These are phyloP conservation scores for Dendrobium officinale DNA, from an alignment of 106 monocot genomes.

Conservation along the genomic window DNA sequence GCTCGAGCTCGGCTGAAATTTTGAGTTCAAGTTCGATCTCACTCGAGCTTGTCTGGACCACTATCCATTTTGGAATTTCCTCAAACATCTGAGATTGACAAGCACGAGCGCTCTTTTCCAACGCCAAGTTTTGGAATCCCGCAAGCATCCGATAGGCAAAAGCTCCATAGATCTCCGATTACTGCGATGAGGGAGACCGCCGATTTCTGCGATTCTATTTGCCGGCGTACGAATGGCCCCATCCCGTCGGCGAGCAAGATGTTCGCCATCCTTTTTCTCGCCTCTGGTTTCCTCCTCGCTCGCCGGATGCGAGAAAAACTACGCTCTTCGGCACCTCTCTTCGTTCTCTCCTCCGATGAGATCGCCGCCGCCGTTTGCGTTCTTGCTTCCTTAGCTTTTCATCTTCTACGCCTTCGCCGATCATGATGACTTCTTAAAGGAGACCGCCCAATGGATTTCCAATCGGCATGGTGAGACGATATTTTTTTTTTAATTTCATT, in stretches of 20 bases:
- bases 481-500: no score
- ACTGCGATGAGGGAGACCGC: background rate
- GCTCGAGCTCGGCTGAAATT: no score
- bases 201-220: background rate
- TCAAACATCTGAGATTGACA: no score
- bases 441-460: no score
- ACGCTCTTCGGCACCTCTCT: constrained; percentile 8
- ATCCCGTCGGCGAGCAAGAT: constrained; percentile 15
- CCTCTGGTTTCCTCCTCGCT: constrained; percentile 10
- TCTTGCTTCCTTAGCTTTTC: constrained; percentile 8
- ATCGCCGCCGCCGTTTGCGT: constrained; percentile 11
- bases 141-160: no score
- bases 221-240: background rate
- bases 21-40: no score
- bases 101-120: no score
- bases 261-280: constrained; percentile 14
- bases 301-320: constrained; percentile 6
- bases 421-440: no score
- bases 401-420: constrained; percentile 3
- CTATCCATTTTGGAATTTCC: background rate
- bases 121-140: no score
- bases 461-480: no score
- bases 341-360: constrained; percentile 9
- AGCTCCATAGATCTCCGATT: no score
- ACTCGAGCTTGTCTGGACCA: no score